These are phyloP conservation scores for Metschnikowia dekortorum DNA, from an alignment of 805 yeast genomes.

Conservation along the genomic window DNA sequence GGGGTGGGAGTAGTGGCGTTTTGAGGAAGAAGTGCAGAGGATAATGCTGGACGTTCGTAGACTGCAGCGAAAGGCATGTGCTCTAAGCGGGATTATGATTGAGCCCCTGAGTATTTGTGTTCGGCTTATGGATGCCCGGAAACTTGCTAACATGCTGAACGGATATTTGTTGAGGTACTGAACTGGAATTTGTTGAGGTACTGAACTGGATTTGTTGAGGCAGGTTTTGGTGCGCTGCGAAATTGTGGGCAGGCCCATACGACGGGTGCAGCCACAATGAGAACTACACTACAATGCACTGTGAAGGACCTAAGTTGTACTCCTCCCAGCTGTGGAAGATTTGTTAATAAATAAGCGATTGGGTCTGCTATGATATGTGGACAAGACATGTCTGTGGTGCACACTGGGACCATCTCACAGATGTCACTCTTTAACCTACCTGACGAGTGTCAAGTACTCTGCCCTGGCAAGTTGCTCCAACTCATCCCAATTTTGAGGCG, in stretches of 20 bases:
- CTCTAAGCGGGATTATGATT: neutral
- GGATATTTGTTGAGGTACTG: too few relatives aligned
- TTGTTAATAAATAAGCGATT: neutral
- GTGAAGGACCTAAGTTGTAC: neutral
- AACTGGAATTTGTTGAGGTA: too few relatives aligned
- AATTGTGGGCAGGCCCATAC: neutral
- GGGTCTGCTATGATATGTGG: too few relatives aligned
- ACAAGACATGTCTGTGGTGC: too few relatives aligned
- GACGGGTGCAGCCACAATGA: neutral
- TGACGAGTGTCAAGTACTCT: neutral
- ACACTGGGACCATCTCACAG: too few relatives aligned
- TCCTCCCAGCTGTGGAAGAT: neutral
- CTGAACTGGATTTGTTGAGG: neutral
- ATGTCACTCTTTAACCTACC: neutral
- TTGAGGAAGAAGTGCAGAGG: neutral
- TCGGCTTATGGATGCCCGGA: neutral
- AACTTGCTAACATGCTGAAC: neutral
- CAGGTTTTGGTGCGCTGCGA: slow-evolving; percentile 3
- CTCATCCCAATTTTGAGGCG: slow-evolving; percentile 5
- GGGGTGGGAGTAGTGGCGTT: neutral
- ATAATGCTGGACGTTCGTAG: slow-evolving; percentile 2
- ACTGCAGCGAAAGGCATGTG: neutral
- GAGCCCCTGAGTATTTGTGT: neutral
- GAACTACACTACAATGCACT: neutral
- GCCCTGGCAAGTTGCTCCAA: slow-evolving; percentile 2